Conservation (phyloP, 2,329 filamentous ascomycete genomes). For the Microcyclospora pomicola region DNA sequence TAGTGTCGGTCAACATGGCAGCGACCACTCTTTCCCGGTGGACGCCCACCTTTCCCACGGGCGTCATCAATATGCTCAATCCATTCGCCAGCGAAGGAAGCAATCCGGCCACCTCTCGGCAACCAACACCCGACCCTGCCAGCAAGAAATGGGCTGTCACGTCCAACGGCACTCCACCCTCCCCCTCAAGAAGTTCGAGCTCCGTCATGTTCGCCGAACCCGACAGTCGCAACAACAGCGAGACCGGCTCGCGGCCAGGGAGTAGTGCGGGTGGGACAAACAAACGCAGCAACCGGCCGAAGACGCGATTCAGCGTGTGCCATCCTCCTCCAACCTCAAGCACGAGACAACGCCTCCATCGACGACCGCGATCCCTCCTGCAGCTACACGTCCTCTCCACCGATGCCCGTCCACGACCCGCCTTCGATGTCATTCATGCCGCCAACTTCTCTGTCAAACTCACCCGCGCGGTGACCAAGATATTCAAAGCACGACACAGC, state of each 20-base stretch:
- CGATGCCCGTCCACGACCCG: constrained; percentile 49
- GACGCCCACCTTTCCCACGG: constrained; percentile 17
- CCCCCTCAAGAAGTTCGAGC: constrained; percentile 14
- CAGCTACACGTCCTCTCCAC: constrained; percentile 56
- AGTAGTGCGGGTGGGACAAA: constrained; percentile 16
- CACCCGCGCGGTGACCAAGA: constrained; percentile 46
- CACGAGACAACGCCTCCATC: constrained; percentile 47
- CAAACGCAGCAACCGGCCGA: constrained; percentile 29
- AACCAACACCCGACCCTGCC: constrained; percentile 1
- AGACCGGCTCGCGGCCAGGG: constrained; percentile 19
- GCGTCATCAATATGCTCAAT: constrained; percentile 16
- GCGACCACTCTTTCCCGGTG: constrained; percentile 11
- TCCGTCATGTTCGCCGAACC: constrained; percentile 22
- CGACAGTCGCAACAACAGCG: constrained; percentile 16
- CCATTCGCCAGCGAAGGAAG: constrained; percentile 13
- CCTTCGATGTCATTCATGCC: constrained; percentile 56
- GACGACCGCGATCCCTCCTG: constrained; percentile 54
- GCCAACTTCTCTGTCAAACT: constrained; percentile 44
- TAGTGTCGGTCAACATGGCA: neutral
- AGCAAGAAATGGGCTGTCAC: constrained; percentile 8
- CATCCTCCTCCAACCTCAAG: constrained; percentile 48
- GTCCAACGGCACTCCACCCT: constrained; percentile 8
- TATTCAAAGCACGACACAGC: constrained; percentile 49
- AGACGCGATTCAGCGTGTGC: constrained; percentile 52
- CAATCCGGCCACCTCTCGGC: neutral